Base-by-base conservation (phyloP, 305 asterid species). In the Fraxinus platypoda region DNA sequence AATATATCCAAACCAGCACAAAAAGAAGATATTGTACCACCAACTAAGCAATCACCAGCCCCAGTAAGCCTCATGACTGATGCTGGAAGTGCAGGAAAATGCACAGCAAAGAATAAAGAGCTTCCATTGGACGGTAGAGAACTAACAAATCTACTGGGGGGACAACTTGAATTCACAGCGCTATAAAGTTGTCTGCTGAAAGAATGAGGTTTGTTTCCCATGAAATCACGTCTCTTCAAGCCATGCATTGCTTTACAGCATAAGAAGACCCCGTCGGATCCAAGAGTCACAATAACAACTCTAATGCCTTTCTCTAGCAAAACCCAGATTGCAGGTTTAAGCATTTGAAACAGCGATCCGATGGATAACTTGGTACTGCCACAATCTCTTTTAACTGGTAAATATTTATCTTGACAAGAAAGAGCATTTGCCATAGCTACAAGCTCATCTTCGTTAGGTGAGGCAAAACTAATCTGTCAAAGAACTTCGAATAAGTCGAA, bases 371-470 rank as follows among this genome's bases (percentile, higher is more conserved):
- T 84, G 26, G 25, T 34, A 68, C 46, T 80, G 21, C 59, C 52
- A 35, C 66, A 62, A 74, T 87, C 89, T 79, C 82, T 88, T 88
- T 78, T 81, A 31, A 90, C 77, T 71, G 91, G 93, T 19, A 75
- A 66, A 79, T 91, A 93, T 79, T 82, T 81, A 76, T 90, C 90
- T 74, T 64, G 78, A 1, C 84, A 62, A 52, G 95, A 90, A 2
- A 95, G 81, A 19, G 94, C 91, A 84, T 93, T 94, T 89, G 97
- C 98, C 99, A 95, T 95, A 43, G 97, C 93, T 78, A 95, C 83
- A n/a, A 95, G 95, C 88, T 95, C 98, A 77, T 93, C 92, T 87
- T 92, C 98, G 64, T 92, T 95, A 43, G 98, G 98, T n/a, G 98
- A 95, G 82, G 93, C 88, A 72, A 90, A 95, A 70, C 88, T 93